Base-by-base conservation (phyloP, 768 basidiomycete genomes). In the Clitopilus hobsonii region DNA sequence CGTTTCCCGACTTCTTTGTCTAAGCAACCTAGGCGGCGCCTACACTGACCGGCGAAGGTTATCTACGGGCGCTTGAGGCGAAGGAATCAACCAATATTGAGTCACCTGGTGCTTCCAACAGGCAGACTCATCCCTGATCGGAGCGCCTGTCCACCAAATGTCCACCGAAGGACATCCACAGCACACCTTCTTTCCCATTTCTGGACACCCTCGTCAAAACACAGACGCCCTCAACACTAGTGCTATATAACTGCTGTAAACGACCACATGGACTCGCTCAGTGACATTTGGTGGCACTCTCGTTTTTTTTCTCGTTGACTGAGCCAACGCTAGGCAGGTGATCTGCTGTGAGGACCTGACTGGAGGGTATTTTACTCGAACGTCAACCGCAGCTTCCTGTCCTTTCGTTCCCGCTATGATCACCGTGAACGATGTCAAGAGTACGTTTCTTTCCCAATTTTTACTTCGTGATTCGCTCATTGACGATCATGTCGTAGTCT, bases 381-480 rank as follows among this genome's bases (percentile, higher is more conserved):
- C 13, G 13, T 36, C n/a, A n/a, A n/a, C 32, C 13, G 32, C 32
- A 36, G 32, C n/a, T n/a, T 14, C 13, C 32, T 36, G 13, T 3
- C 32, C n/a, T n/a, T 14, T 36, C n/a, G 32, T n/a, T 3, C 4
- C 10, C 4, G 32, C 32, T 14, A 36, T 36, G 32, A 36, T 45
- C 41, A 20, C 41, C n/a, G 41, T 18, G 5, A 11, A 45, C 41
- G 41, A 45, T 45, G 41, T 45, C 10, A 45, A 45, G 22, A 45
- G 41, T 45, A 20, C 11, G 41, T 45, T 8, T 3, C 14, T 5
- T 45, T 8, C 3, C 4, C 22, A n/a, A n/a, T n/a, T n/a, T n/a
- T n/a, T n/a, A n/a, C 11, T 2, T 20, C 41, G 41, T 5, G 58
- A 36, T 20, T 62, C 62, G 8, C 6, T 68, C 66, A 54, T 56